Conservation (phyloP, 345 rosid species). For the Bretschneidera sinensis region DNA sequence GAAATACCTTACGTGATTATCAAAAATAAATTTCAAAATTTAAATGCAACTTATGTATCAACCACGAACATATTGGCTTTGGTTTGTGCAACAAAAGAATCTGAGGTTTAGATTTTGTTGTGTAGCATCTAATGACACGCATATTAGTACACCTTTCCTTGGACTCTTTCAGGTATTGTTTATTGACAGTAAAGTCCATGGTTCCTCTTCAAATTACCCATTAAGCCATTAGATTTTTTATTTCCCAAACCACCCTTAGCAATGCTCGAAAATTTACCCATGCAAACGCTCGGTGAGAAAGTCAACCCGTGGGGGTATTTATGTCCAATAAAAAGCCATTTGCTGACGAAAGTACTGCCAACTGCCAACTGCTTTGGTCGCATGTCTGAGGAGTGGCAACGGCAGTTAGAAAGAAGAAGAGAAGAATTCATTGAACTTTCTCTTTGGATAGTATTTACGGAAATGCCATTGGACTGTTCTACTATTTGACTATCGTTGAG, state of each 20-base stretch:
- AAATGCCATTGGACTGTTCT: not conserved
- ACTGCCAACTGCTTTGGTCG: conserved; percentile 1
- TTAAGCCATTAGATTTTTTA: not conserved
- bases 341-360: not conserved
- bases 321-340: not conserved
- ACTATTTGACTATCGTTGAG: not conserved
- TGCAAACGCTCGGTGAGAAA: not conserved
- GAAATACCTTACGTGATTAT: no score
- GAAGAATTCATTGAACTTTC: not conserved
- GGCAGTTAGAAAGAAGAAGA: not conserved
- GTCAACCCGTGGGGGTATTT: not conserved
- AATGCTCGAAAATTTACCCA: no score
- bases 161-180: not conserved
- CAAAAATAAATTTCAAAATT: no score
- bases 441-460: not conserved
- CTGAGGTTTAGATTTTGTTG: not conserved
- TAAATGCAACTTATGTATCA: no score
- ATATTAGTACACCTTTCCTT: not conserved
- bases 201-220: not conserved
- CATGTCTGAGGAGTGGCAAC: conserved; percentile 10
- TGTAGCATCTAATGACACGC: not conserved
- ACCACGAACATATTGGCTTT: no score
- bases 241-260: not conserved
- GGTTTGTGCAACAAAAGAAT: no score
- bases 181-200: not conserved